Evolutionary conservation across 768 basidiomycete genomes (phyloP), one percentile per base, ranked within the genome.

Genomic region (Xerocomus spinulosus): DNA sequence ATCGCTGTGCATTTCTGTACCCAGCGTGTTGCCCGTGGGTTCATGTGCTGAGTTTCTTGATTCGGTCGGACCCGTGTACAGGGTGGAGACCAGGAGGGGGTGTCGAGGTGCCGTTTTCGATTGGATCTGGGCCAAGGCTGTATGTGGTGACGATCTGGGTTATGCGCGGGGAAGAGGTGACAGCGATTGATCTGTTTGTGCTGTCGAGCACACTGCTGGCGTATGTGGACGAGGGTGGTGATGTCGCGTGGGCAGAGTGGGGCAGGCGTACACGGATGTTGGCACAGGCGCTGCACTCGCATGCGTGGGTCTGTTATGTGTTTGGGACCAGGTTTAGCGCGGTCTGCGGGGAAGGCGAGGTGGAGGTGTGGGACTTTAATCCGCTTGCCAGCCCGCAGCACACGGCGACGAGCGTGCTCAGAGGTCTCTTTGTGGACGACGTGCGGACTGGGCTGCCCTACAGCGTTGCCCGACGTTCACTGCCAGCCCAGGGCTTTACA

Each of bases 251-350:
- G 81, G 52, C 67, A 2, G 66, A 68, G 21, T 83, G 81, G 81
- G 81, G 79, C 13, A 42, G 32, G 9, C 72, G 70, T 4, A 74
- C 76, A 9, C 74, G 79, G 23, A 59, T 81, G 54, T 54, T 77
- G 29, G 48, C 48, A 25, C 62, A 63, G 7, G 61, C 63, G 30
- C 70, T 63, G 18, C 68, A 63, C 29, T 73, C 75, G 12, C 52
- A 59, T 21, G 60, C 70, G n/a, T 83, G 81, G 80, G 78, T 79
- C 8, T 83, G 81, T 64, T 79, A 79, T 53, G 73, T 81, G 17
- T 73, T 71, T 54, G 81, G 80, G 18, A 69, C 69, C 23, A 72
- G 69, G 49, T 79, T 71, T 43, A 73, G 70, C 51, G 69, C 51
- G 38, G 67, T 54, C 32, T 26, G 29, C 23, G 35, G 57, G 20